phyloP scores from a whole-genome alignment of 2,329 filamentous ascomycete species.

The Curvularia eragrostidis region DNA sequence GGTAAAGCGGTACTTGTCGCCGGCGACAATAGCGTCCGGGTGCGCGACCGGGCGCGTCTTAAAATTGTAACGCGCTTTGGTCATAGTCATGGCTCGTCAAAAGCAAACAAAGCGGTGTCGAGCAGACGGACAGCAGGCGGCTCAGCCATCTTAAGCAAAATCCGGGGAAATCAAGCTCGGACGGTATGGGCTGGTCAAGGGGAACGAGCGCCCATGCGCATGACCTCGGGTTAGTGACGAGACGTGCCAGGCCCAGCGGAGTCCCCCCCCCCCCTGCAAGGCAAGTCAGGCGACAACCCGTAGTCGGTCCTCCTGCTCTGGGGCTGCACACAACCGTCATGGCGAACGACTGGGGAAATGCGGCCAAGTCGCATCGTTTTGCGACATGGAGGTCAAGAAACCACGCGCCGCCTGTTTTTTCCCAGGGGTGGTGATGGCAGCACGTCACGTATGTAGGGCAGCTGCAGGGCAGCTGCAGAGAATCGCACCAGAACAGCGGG shows the following conservation, averaged over 20 bases:
- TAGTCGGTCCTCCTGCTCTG: constrained; percentile 25
- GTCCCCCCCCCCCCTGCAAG: constrained; percentile 14
- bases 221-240: constrained; percentile 32
- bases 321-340: constrained; percentile 10
- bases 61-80: constrained; percentile 52
- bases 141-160: constrained; percentile 29
- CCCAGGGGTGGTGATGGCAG: not conserved
- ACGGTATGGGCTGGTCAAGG: constrained; percentile 21
- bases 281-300: constrained; percentile 29
- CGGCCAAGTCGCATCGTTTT: constrained; percentile 20
- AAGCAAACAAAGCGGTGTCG: constrained; percentile 15
- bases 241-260: constrained; percentile 9
- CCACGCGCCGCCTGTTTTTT: constrained; percentile 29
- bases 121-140: constrained; percentile 21
- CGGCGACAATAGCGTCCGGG: constrained; percentile 55
- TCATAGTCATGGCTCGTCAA: constrained; percentile 37
- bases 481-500: not conserved
- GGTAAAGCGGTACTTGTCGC: constrained; percentile 65
- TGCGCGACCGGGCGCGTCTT: constrained; percentile 55
- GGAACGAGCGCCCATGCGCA: constrained; percentile 20
- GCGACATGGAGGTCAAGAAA: constrained; percentile 14
- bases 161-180: constrained; percentile 33
- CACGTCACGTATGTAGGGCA: not conserved
- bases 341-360: constrained; percentile 17
- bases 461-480: constrained; percentile 8